Evolutionary conservation across 176 grass and related monocot species (phyloP).

Genomic region (Hordeum marinum): DNA sequence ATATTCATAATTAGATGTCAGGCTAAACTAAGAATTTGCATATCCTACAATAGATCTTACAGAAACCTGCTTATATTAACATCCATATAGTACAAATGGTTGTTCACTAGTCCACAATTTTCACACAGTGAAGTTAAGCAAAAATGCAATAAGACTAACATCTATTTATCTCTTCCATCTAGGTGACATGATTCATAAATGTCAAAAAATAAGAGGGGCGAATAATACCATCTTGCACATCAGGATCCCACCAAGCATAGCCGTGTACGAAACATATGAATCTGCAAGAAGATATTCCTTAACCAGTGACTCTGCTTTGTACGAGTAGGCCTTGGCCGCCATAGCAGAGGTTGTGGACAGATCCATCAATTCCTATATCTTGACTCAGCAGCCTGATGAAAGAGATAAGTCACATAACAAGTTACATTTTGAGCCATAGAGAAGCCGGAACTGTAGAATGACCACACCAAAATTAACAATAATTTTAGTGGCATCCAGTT

Average conservation of each 20-base stretch:
- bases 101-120: slow-evolving; percentile 7
- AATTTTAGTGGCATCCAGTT: not conserved
- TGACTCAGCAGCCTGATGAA: slow-evolving; percentile 17
- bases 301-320: slow-evolving; percentile 68
- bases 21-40: not conserved
- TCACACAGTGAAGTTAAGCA: not conserved
- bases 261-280: slow-evolving; percentile 66
- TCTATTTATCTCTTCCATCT: not conserved
- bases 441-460: slow-evolving; percentile 15
- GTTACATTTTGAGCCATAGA: slow-evolving; percentile 12
- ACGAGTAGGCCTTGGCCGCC: slow-evolving; percentile 68
- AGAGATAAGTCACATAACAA: slow-evolving; percentile 20
- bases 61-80: not conserved
- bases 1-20: slow-evolving; percentile 3
- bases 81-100: not conserved
- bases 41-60: not conserved
- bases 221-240: slow-evolving; percentile 90
- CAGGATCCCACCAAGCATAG: slow-evolving; percentile 76
- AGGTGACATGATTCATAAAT: not conserved
- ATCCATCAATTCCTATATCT: slow-evolving; percentile 34
- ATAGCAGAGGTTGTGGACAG: slow-evolving; percentile 41
- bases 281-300: slow-evolving; percentile 91
- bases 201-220: slow-evolving; percentile 11
- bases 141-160: not conserved
- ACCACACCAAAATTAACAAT: not conserved